Conservation (phyloP, 2,329 filamentous ascomycete genomes). For the Leptosphaerulina australis region DNA sequence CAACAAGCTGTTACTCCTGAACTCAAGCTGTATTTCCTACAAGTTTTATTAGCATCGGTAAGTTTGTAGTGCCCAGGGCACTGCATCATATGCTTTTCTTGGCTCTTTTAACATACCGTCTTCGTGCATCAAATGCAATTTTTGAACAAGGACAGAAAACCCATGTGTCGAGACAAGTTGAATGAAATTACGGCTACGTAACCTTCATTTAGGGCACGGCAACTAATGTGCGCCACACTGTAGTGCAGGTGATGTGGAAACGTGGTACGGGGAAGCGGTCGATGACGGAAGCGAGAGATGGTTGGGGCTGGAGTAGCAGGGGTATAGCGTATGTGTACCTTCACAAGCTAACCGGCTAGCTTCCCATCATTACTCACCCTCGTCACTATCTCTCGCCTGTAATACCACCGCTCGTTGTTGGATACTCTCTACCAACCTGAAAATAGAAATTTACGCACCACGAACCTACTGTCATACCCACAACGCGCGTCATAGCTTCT, state of each 20-base stretch:
- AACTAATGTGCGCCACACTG: too few species aligned
- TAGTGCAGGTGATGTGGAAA: background rate
- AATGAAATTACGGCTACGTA: too few species aligned
- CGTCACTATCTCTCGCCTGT: slow-evolving; percentile 12
- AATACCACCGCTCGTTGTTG: slow-evolving; percentile 7
- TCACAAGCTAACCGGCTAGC: slow-evolving; percentile 33
- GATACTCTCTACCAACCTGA: background rate
- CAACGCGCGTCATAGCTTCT: slow-evolving; percentile 7
- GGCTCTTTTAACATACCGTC: too few species aligned
- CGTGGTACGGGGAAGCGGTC: slow-evolving; percentile 23
- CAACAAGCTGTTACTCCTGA: too few species aligned
- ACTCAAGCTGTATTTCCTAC: too few species aligned
- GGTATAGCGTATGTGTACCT: slow-evolving; percentile 21
- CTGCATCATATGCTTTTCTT: too few species aligned
- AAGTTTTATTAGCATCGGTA: too few species aligned
- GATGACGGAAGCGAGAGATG: slow-evolving; percentile 26
- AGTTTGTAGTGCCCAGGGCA: too few species aligned
- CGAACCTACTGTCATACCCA: background rate
- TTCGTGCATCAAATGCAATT: too few species aligned
- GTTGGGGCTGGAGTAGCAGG: slow-evolving; percentile 24
- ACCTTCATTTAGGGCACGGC: too few species aligned
- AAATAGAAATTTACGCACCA: background rate
- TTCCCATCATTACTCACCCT: background rate
- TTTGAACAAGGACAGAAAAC: too few species aligned
- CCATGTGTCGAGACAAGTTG: too few species aligned